Base-by-base conservation (phyloP, 2,329 filamentous ascomycete species). In the Aureobasidium subglaciale region DNA sequence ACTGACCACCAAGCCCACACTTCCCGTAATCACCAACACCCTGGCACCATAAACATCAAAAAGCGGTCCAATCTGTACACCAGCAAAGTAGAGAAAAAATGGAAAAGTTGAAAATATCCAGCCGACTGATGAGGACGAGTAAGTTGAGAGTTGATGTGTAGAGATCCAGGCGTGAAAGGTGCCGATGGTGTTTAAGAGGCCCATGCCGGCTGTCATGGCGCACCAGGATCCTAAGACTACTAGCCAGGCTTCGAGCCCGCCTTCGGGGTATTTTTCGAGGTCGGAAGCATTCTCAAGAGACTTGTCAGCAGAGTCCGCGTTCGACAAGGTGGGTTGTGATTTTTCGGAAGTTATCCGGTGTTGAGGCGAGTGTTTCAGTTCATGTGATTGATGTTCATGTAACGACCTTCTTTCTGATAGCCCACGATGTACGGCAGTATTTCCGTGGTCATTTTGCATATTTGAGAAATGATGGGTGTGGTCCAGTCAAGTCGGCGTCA, bases 181-280 rank as follows among this genome's bases (percentile, higher is more conserved):
- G 3, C 62, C 64, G 10, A 65, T 58, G n/a, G 61, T 63, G 37
- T 67, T 67, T 56, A 63, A 60, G 18, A 64, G 55, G 4, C 63
- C 63, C 13, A 93, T 81, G 2, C 83, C 81, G 6, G 86, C 83
- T 61, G 88, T 77, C 54, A 93, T 81, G 9, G 85, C 60, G 38
- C 61, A 63, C 53, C 63, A 95, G n/a, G 85, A 85, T 18, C 90
- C 90, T 15, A 92, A 72, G 4, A 96, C 88, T 27, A 95, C 89
- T 4, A 88, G 77, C 88, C 90, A 96, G 54, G 88, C 88, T 60
- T 80, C 72, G 13, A 81, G 66, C 10, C 91, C 90, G 48, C 90
- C 90, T 73, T 96, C 90, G 0, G 90, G 90, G 63, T 90, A 91
- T 30, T 43, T 25, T 22, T 45, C 42, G 16, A 45, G n/a, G 5